phyloP scores from a whole-genome alignment of 2,329 filamentous ascomycete genomes.

The Clonostachys byssicola region DNA sequence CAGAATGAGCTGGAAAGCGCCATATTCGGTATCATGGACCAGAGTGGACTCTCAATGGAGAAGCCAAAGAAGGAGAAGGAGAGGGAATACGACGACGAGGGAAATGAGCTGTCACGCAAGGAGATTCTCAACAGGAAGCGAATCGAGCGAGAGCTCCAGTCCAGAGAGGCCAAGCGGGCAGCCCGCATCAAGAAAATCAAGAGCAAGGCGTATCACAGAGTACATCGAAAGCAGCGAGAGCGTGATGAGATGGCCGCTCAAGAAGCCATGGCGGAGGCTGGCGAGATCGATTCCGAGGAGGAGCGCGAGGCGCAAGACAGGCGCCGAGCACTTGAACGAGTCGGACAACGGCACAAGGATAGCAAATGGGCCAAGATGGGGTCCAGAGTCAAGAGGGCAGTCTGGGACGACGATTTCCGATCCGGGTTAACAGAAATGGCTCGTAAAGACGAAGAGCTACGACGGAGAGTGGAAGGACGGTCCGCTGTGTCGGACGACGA shows the following conservation, averaged over 20 bases:
- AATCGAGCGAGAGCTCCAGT: slow-evolving; percentile 77
- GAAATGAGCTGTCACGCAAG: slow-evolving; percentile 67
- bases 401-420: slow-evolving; percentile 86
- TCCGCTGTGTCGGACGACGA: slow-evolving; percentile 29
- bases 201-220: slow-evolving; percentile 88
- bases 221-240: slow-evolving; percentile 74
- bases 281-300: slow-evolving; percentile 60
- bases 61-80: slow-evolving; percentile 43
- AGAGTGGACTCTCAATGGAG: slow-evolving; percentile 69
- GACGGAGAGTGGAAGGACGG: slow-evolving; percentile 73
- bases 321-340: slow-evolving; percentile 75
- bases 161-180: slow-evolving; percentile 81
- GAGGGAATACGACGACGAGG: slow-evolving; percentile 63
- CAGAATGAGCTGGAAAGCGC: slow-evolving; percentile 79
- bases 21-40: slow-evolving; percentile 84
- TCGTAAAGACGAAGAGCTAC: slow-evolving; percentile 75
- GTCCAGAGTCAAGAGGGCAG: slow-evolving; percentile 72
- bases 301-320: slow-evolving; percentile 65
- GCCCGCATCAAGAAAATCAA: slow-evolving; percentile 99
- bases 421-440: slow-evolving; percentile 77
- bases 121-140: slow-evolving; percentile 72
- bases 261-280: slow-evolving; percentile 50
- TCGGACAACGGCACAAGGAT: slow-evolving; percentile 79
- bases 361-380: slow-evolving; percentile 90
- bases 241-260: slow-evolving; percentile 48